Evolutionary conservation across 805 yeast species (phyloP).

Genomic region (Metschnikowia corniflorae): DNA sequence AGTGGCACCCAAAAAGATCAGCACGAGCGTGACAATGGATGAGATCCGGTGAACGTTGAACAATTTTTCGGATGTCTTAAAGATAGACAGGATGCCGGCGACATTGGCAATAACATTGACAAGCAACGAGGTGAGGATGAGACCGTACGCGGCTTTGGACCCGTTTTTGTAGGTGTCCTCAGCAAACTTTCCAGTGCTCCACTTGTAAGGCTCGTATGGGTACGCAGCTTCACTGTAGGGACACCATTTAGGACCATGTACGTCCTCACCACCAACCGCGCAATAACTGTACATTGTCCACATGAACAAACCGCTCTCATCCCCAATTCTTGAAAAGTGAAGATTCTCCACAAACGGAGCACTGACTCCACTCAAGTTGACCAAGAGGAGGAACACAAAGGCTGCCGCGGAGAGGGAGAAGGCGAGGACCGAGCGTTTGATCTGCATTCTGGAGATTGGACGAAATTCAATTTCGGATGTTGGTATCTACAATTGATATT

Average conservation of each 20-base stretch:
- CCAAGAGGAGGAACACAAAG: conserved; percentile 13
- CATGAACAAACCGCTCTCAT: conserved; percentile 8
- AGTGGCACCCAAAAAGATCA: conserved; percentile 10
- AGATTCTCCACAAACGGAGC: conserved; percentile 13
- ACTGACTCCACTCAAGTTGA: conserved; percentile 13
- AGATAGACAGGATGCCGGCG: conserved; percentile 4
- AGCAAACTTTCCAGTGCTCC: conserved; percentile 11
- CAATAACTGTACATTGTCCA: conserved; percentile 14
- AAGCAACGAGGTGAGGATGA: conserved; percentile 9
- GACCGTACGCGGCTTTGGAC: conserved; percentile 10
- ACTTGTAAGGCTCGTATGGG: conserved; percentile 12
- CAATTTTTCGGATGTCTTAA: conserved; percentile 4
- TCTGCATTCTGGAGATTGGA: conserved; percentile 4
- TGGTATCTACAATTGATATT: no score
- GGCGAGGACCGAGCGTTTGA: conserved; percentile 10
- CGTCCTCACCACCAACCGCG: conserved; percentile 8
- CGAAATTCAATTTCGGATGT: no score
- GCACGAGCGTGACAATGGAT: conserved; percentile 6
- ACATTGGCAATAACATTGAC: conserved; percentile 5
- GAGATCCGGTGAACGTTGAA: conserved; percentile 4
- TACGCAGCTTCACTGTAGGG: conserved; percentile 9
- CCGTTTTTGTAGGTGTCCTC: conserved; percentile 5
- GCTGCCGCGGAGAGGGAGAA: conserved; percentile 13
- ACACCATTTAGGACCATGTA: conserved; percentile 9
- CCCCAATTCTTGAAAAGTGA: conserved; percentile 10